Conservation (phyloP, 2,329 filamentous ascomycete species). For the Pestalotiopsis sp. region DNA sequence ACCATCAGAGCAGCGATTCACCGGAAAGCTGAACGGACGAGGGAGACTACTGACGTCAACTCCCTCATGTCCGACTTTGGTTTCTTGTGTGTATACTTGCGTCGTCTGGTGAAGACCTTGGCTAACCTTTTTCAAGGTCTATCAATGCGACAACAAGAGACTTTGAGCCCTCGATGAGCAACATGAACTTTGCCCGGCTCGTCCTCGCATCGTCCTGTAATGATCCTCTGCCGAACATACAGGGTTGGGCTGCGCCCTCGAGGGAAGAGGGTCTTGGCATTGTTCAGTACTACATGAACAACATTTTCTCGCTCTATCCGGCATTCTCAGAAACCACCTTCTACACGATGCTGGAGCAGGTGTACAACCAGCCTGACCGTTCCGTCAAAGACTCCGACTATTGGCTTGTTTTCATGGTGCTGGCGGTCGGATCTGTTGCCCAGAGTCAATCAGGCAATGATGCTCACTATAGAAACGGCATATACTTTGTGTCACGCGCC, state of each 20-base stretch:
- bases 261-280: constrained; percentile 67
- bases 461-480: constrained; percentile 57
- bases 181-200: constrained; percentile 89
- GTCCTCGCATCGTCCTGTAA: constrained; percentile 81
- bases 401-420: constrained; percentile 86
- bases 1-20: constrained; percentile 63
- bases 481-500: constrained; percentile 62
- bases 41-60: constrained; percentile 85
- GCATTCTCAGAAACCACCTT: constrained; percentile 80
- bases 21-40: constrained; percentile 61
- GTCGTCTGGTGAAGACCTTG: not conserved
- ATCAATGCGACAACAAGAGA: constrained; percentile 94
- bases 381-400: constrained; percentile 69
- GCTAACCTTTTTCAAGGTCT: constrained; percentile 54
- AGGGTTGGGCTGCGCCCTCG: constrained; percentile 65
- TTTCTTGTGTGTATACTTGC: constrained; percentile 63
- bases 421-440: constrained; percentile 77
- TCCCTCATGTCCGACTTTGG: constrained; percentile 92
- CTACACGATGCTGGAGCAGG: constrained; percentile 74
- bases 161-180: constrained; percentile 83
- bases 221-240: constrained; percentile 65
- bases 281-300: constrained; percentile 81
- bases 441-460: constrained; percentile 71
- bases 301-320: constrained; percentile 77
- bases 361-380: constrained; percentile 71